These are phyloP conservation scores for Colletotrichum sp. DNA, from an alignment of 2,329 filamentous ascomycete species.

Conservation along the genomic window DNA sequence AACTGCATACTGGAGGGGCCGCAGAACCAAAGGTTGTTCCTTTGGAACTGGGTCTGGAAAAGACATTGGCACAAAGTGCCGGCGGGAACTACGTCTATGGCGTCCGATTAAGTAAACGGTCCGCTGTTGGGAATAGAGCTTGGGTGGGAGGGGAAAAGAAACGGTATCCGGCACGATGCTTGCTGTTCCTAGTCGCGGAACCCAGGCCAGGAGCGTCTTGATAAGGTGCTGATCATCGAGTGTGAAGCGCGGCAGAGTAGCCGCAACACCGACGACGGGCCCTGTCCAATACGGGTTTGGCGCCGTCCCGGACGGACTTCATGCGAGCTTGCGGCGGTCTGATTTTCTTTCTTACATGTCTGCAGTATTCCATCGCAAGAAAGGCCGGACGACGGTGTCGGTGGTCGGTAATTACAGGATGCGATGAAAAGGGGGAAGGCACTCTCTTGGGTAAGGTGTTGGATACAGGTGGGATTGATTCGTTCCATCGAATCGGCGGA, in stretches of 20 bases:
- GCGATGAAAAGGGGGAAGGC: background rate
- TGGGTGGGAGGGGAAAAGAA: background rate
- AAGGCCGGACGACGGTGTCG: background rate
- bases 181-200: background rate
- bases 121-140: background rate
- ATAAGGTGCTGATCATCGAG: slow-evolving; percentile 3
- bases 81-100: background rate
- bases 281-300: background rate
- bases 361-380: background rate
- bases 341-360: background rate
- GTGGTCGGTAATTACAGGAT: background rate
- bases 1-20: background rate
- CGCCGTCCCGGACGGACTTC: background rate
- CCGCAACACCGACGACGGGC: background rate
- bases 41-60: background rate
- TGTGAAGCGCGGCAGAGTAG: background rate
- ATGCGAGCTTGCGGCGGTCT: background rate
- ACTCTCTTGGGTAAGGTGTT: background rate
- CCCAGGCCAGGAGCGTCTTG: background rate
- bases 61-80: background rate
- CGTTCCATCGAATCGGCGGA: background rate
- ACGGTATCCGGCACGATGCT: background rate
- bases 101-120: background rate
- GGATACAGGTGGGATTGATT: background rate
- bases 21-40: background rate